Conservation (phyloP, 208 protist species). For the Leishmania lainsoni region DNA sequence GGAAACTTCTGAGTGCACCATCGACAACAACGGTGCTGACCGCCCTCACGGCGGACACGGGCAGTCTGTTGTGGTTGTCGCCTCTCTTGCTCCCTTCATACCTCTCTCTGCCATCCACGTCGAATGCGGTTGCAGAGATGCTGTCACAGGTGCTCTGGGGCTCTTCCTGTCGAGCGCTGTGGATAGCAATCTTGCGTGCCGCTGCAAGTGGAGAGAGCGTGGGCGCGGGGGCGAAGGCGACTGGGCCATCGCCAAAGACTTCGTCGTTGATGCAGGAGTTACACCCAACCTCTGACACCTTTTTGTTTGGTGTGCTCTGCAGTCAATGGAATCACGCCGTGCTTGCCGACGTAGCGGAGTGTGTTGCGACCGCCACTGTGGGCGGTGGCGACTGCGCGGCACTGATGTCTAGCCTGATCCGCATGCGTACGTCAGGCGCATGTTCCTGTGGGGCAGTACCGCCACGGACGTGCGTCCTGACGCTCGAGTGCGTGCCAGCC, state of each 20-base stretch:
- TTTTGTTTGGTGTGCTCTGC: conserved; percentile 13
- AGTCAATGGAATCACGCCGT: neutral
- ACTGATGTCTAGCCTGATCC: conserved; percentile 6
- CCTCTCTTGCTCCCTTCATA: conserved; percentile 10
- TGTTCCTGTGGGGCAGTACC: neutral
- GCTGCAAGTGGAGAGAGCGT: conserved; percentile 5
- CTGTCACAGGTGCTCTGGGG: neutral
- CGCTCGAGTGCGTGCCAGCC: neutral
- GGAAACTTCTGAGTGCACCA: neutral
- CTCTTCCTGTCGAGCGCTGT: neutral
- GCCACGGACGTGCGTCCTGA: neutral
- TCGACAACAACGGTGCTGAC: neutral
- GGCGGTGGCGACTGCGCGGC: neutral
- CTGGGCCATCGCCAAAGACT: neutral
- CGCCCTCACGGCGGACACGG: conserved; percentile 20
- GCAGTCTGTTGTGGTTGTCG: conserved; percentile 19
- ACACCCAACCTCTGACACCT: neutral
- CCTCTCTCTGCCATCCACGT: neutral
- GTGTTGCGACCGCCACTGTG: neutral
- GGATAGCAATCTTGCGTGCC: conserved; percentile 24
- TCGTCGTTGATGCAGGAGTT: neutral
- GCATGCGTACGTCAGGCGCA: neutral
- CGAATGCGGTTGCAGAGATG: neutral
- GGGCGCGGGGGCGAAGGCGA: neutral
- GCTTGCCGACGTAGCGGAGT: conserved; percentile 8